A percentile compares a stretch with the other conserved stretches of the same genome.
These are phyloP conservation scores for Paecilomyces sp. DNA, from an alignment of 2,329 filamentous ascomycete genomes.

Conservation along the genomic window DNA sequence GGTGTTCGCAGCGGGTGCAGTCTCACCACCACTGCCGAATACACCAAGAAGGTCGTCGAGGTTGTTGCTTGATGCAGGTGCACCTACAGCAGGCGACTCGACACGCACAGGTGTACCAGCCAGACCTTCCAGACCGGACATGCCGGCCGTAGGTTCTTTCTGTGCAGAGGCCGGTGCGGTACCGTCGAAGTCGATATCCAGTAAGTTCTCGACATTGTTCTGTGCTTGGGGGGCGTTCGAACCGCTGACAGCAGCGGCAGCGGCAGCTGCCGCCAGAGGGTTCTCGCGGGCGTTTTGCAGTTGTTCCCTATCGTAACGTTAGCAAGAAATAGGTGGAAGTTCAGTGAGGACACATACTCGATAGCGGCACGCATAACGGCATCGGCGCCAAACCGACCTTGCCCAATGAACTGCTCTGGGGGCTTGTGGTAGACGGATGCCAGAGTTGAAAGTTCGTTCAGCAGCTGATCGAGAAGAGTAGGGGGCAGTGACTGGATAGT, in stretches of 20 bases:
- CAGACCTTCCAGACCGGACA: slow-evolving; percentile 55
- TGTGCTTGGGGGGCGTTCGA: slow-evolving; percentile 49
- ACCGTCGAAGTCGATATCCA: slow-evolving; percentile 95
- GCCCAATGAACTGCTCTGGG: slow-evolving; percentile 94
- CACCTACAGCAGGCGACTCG: slow-evolving; percentile 35
- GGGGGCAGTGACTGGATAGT: slow-evolving; percentile 87
- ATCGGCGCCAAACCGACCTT: slow-evolving; percentile 88
- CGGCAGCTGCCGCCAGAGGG: slow-evolving; percentile 78
- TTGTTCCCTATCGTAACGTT: slow-evolving; percentile 56
- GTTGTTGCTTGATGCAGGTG: slow-evolving; percentile 43
- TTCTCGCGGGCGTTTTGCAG: slow-evolving; percentile 87
- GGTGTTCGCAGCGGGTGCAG: slow-evolving; percentile 18
- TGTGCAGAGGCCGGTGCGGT: slow-evolving; percentile 83
- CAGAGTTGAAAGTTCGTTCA: slow-evolving; percentile 84
- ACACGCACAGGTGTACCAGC: slow-evolving; percentile 52
- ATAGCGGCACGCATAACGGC: slow-evolving; percentile 93
- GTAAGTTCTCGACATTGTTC: slow-evolving; percentile 83
- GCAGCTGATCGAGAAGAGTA: slow-evolving; percentile 78
- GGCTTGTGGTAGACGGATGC: slow-evolving; percentile 98
- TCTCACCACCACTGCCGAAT: slow-evolving; percentile 48
- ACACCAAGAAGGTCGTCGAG: slow-evolving; percentile 77
- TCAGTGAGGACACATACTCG: slow-evolving; percentile 46
- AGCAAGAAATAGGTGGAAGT: neutral
- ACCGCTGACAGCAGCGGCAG: slow-evolving; percentile 54
- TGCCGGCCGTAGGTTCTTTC: slow-evolving; percentile 51